A percentile compares a stretch with the other conserved stretches of the same genome.
Evolutionary conservation across 495 filamentous ascomycete genomes (phyloP).

Genomic region (Aspergillus sclerotiicarbonarius): DNA sequence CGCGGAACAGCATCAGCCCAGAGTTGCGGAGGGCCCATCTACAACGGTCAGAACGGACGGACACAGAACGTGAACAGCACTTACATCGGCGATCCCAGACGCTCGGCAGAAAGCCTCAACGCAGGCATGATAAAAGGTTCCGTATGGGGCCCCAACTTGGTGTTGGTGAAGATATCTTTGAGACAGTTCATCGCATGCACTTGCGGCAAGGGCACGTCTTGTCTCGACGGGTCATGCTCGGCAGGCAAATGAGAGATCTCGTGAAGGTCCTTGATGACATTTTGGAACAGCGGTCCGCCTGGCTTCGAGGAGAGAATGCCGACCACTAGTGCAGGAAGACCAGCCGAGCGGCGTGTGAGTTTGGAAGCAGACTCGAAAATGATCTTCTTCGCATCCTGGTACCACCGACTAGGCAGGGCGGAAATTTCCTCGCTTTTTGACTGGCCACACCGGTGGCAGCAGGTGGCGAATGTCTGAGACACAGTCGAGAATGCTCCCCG

Average conservation of each 20-base stretch:
- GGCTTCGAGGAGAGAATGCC: conserved; percentile 59
- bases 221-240: conserved; percentile 36
- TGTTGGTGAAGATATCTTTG: conserved; percentile 81
- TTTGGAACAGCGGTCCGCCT: conserved; percentile 43
- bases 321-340: conserved; percentile 79
- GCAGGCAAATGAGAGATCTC: conserved; percentile 57
- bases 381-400: conserved; percentile 61
- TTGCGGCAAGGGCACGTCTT: conserved; percentile 70
- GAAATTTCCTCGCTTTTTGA: conserved; percentile 46
- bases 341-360: conserved; percentile 86
- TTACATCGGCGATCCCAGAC: conserved; percentile 62
- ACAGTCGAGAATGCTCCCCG: conserved; percentile 93
- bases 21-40: conserved; percentile 95
- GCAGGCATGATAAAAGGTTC: conserved; percentile 69
- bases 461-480: conserved; percentile 77
- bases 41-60: conserved; percentile 14
- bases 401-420: conserved; percentile 52
- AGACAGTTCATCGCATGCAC: conserved; percentile 93
- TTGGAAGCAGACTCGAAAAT: conserved; percentile 71
- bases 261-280: conserved; percentile 52
- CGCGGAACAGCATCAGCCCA: conserved; percentile 82
- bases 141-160: conserved; percentile 59
- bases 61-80: conserved; percentile 10
- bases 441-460: conserved; percentile 62
- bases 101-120: conserved; percentile 69